A percentile compares a stretch with the other conserved stretches of the same genome.
Evolutionary conservation across 495 filamentous ascomycete genomes (phyloP).

Genomic region (Penicillium riverlandense): DNA sequence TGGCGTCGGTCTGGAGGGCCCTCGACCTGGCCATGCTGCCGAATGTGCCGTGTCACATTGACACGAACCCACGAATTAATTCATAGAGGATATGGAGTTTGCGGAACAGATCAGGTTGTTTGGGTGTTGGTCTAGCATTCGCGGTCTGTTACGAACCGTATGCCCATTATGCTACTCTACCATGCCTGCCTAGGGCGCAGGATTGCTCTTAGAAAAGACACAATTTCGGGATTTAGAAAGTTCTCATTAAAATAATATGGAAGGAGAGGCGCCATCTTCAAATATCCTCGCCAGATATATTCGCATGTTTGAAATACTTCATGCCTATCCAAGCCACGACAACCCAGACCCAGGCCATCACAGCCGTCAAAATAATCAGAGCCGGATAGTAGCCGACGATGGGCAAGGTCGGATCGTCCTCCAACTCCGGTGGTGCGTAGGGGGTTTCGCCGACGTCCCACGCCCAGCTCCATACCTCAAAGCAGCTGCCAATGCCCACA

Average conservation of each 20-base stretch:
- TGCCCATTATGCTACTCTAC: no score
- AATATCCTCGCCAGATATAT: conserved; percentile 59
- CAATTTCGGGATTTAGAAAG: no score
- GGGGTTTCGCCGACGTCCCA: conserved; percentile 98
- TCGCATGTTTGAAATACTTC: conserved; percentile 98
- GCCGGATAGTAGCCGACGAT: conserved; percentile 97
- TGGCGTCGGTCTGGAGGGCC: conserved; percentile 1
- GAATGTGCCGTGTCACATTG: conserved; percentile 11
- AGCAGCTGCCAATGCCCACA: conserved; percentile 87
- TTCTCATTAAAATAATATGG: no score
- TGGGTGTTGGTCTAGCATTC: no score
- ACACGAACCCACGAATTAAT: neutral
- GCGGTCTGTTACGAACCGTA: no score
- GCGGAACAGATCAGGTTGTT: no score
- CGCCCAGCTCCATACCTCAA: conserved; percentile 99
- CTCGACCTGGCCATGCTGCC: conserved; percentile 1
- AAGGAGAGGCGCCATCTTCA: conserved; percentile 10
- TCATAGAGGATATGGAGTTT: no score
- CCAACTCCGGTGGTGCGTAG: conserved; percentile 84
- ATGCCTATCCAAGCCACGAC: conserved; percentile 95
- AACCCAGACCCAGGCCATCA: conserved; percentile 99
- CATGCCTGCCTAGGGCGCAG: no score
- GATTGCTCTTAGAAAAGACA: no score
- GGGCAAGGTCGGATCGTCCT: conserved; percentile 87
- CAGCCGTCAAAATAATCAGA: conserved; percentile 79